These are phyloP conservation scores for Chaetothyriales sp. DNA, from an alignment of 2,329 filamentous ascomycete genomes.

Conservation along the genomic window DNA sequence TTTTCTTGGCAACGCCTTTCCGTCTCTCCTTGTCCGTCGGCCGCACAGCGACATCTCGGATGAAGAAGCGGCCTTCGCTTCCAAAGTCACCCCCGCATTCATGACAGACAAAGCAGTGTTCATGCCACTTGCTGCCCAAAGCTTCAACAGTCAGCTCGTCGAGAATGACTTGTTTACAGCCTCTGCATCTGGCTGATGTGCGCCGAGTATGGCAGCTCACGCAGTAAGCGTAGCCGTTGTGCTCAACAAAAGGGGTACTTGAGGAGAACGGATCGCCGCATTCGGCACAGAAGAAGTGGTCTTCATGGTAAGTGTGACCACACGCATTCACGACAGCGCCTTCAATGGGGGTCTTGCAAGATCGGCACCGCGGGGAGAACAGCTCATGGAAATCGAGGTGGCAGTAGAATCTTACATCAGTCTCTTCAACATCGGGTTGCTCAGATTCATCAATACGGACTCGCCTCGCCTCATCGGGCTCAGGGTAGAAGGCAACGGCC, in stretches of 20 bases:
- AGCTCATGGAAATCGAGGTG: slow-evolving; percentile 97
- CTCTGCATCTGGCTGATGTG: slow-evolving; percentile 77
- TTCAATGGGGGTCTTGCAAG: slow-evolving; percentile 91
- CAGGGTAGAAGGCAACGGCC: slow-evolving; percentile 89
- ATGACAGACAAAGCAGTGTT: slow-evolving; percentile 74
- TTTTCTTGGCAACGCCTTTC: slow-evolving; percentile 26
- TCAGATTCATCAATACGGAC: slow-evolving; percentile 56
- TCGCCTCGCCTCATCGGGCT: slow-evolving; percentile 58
- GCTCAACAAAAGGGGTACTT: slow-evolving; percentile 75
- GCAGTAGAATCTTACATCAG: slow-evolving; percentile 74
- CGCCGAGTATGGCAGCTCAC: slow-evolving; percentile 82
- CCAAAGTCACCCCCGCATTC: slow-evolving; percentile 48
- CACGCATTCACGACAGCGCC: slow-evolving; percentile 89
- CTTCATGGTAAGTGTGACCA: slow-evolving; percentile 90
- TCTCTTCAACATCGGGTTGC: slow-evolving; percentile 32
- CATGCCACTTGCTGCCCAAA: slow-evolving; percentile 85
- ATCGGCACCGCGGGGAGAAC: slow-evolving; percentile 85
- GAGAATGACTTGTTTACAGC: slow-evolving; percentile 70
- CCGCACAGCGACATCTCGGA: slow-evolving; percentile 40
- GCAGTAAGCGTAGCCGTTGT: slow-evolving; percentile 97
- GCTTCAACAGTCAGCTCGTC: slow-evolving; percentile 84
- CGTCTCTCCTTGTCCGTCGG: slow-evolving; percentile 33
- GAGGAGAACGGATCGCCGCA: slow-evolving; percentile 68
- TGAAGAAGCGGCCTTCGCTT: slow-evolving; percentile 48
- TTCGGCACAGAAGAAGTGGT: slow-evolving; percentile 98